phyloP scores from a whole-genome alignment of 768 basidiomycete genomes.

The Cyclocybe cylindracea region DNA sequence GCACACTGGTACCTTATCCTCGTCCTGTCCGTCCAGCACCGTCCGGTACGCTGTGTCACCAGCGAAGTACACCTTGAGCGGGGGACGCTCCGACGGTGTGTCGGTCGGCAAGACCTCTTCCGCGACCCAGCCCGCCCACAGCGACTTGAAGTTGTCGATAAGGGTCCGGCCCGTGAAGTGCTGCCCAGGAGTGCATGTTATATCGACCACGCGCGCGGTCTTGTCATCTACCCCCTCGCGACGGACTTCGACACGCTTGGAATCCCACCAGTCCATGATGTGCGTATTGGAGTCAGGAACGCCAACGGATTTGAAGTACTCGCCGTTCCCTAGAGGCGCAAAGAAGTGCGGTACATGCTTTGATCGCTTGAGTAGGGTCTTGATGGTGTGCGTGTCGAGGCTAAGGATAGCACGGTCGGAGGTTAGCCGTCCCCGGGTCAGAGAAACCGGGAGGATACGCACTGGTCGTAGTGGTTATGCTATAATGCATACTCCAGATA shows the following conservation, averaged over 20 bases:
- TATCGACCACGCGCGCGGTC: conserved; percentile 31
- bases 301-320: conserved; percentile 40
- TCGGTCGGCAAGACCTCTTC: conserved; percentile 43
- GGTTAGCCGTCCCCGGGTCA: neutral
- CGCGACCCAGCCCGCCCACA: conserved; percentile 71
- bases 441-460: conserved; percentile 2
- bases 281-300: conserved; percentile 41
- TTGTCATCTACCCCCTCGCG: conserved; percentile 10
- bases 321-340: conserved; percentile 54
- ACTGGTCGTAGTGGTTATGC: conserved; percentile 60
- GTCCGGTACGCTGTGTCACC: conserved; percentile 70
- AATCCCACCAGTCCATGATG: conserved; percentile 70
- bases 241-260: conserved; percentile 36
- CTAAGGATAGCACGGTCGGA: conserved; percentile 18
- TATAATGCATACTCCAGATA: conserved; percentile 9
- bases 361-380: conserved; percentile 32
- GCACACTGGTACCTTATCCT: conserved; percentile 56
- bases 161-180: conserved; percentile 57
- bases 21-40: conserved; percentile 47
- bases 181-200: conserved; percentile 66
- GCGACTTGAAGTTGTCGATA: conserved; percentile 53
- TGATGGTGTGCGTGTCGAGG: conserved; percentile 46
- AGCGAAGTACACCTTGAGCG: conserved; percentile 55
- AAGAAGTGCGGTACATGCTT: conserved; percentile 50
- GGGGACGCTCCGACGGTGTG: conserved; percentile 5